Conservation (phyloP, 164 flowering plant genomes). For the Protea cynaroides region DNA sequence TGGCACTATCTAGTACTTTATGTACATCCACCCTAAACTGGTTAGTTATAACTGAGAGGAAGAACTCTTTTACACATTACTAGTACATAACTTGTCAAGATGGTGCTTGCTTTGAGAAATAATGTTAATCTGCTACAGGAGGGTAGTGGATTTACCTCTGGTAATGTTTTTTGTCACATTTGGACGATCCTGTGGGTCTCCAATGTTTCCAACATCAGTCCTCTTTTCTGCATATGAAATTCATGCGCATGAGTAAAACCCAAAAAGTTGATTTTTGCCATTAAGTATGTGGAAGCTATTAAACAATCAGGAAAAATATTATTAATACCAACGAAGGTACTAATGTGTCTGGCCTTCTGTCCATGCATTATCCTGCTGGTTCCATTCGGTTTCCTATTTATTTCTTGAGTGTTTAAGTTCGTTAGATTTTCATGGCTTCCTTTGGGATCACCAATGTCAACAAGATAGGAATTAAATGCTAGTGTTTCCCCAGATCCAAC, state of each 20-base stretch:
- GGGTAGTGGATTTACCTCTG: background rate
- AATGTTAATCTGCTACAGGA: background rate
- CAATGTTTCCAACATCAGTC: background rate
- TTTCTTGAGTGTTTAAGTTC: slow-evolving; percentile 18
- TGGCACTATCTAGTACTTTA: too few species aligned
- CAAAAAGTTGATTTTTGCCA: background rate
- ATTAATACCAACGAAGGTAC: slow-evolving; percentile 23
- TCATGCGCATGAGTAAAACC: background rate
- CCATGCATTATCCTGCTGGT: slow-evolving; percentile 12
- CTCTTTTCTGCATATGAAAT: background rate
- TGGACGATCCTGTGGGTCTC: background rate
- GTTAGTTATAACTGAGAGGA: background rate
- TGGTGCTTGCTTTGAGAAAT: background rate
- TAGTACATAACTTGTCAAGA: background rate
- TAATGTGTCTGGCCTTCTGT: slow-evolving; percentile 12
- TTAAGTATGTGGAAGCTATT: background rate
- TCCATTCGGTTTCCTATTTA: slow-evolving; percentile 16
- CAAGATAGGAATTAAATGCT: slow-evolving; percentile 47
- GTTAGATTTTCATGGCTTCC: slow-evolving; percentile 22
- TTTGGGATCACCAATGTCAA: slow-evolving; percentile 62
- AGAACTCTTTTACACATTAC: background rate
- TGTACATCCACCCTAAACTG: background rate
- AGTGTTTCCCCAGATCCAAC: slow-evolving; percentile 58
- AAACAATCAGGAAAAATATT: background rate
- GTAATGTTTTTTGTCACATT: background rate